These are phyloP conservation scores for Suillus ampliporus DNA, from an alignment of 768 basidiomycete genomes.

Conservation along the genomic window DNA sequence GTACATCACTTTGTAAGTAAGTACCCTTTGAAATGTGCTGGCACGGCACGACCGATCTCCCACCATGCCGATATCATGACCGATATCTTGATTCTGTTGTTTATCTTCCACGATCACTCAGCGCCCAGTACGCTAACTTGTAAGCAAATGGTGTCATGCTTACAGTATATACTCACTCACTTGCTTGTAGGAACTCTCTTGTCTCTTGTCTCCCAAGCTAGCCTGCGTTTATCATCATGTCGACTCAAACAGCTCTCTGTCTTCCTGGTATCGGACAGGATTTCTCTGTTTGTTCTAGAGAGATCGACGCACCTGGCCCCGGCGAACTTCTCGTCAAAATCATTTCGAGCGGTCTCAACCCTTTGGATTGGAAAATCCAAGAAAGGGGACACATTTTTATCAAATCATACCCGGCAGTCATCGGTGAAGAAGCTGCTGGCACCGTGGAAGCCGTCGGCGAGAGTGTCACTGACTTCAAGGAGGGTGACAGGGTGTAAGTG, in stretches of 20 bases:
- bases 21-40: too few relatives aligned
- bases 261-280: slow-evolving; percentile 18
- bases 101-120: too few relatives aligned
- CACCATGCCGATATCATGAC: too few relatives aligned
- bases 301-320: slow-evolving; percentile 42
- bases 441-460: slow-evolving; percentile 45
- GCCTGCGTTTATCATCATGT: slow-evolving; percentile 2
- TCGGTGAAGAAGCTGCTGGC: slow-evolving; percentile 48
- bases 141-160: background rate
- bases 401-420: slow-evolving; percentile 43
- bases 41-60: too few relatives aligned
- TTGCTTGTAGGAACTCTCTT: background rate
- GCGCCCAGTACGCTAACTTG: background rate
- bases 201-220: background rate
- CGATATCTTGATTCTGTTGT: background rate
- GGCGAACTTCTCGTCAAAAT: slow-evolving; percentile 51
- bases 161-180: background rate
- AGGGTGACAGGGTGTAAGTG: slow-evolving; percentile 46
- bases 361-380: slow-evolving; percentile 44
- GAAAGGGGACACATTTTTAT: slow-evolving; percentile 21
- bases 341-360: slow-evolving; percentile 48
- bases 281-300: slow-evolving; percentile 15
- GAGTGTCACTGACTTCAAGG: slow-evolving; percentile 41
- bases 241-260: slow-evolving; percentile 25
- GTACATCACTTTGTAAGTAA: too few relatives aligned